phyloP scores from a whole-genome alignment of 257 asterid genomes.

The Paraleonurus japonicus region DNA sequence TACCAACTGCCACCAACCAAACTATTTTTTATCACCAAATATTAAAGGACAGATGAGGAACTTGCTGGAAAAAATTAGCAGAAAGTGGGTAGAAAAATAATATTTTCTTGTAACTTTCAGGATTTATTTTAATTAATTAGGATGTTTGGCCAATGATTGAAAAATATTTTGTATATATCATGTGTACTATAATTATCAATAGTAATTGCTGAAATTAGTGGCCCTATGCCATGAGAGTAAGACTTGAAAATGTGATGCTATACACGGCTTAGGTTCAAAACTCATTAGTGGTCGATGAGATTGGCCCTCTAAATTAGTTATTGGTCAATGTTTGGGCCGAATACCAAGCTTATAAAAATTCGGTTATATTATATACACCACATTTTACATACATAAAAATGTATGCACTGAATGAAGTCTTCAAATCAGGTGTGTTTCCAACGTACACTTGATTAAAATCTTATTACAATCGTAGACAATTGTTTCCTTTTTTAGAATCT shows the following conservation, averaged over 20 bases:
- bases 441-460: not conserved
- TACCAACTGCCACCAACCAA: slow-evolving; percentile 31
- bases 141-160: not conserved
- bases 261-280: too few relatives aligned
- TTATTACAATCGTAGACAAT: not conserved
- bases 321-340: too few relatives aligned
- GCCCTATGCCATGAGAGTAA: too few relatives aligned
- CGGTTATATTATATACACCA: too few relatives aligned
- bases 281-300: too few relatives aligned
- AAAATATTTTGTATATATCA: not conserved
- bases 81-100: not conserved
- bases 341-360: too few relatives aligned
- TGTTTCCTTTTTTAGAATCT: not conserved
- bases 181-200: not conserved
- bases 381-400: not conserved
- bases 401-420: not conserved
- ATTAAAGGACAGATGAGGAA: slow-evolving; percentile 3
- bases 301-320: too few relatives aligned
- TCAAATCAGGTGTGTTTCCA: not conserved
- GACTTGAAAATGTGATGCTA: too few relatives aligned
- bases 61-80: slow-evolving; percentile 14
- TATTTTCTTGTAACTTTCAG: not conserved
- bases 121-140: not conserved
- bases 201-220: not conserved
- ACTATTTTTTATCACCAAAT: slow-evolving; percentile 14